phyloP scores from a whole-genome alignment of 1,284 basidiomycete species.

The Marasmius oreades region DNA sequence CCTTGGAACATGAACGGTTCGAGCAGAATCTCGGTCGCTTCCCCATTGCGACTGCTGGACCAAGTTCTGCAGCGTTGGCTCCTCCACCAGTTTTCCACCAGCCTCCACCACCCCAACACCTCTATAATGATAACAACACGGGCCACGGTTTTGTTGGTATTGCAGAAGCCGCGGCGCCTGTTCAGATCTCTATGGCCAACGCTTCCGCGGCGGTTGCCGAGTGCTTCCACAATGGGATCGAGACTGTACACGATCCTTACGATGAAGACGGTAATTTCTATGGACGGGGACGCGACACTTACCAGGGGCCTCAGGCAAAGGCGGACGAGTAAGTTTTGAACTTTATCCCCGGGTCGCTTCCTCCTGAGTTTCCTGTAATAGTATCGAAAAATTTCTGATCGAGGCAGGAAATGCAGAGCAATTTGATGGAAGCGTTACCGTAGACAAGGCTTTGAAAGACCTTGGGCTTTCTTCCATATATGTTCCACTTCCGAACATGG shows the following conservation, averaged over 20 bases:
- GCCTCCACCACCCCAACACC: too few relatives aligned
- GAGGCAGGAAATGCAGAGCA: constrained; percentile 51
- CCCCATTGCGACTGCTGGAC: neutral
- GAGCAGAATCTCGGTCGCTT: neutral
- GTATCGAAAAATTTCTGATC: constrained; percentile 52
- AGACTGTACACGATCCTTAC: constrained; percentile 23
- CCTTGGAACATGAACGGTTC: neutral
- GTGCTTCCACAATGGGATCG: constrained; percentile 7
- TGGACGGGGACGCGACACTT: constrained; percentile 42
- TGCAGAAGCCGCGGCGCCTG: neutral
- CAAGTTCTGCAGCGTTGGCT: neutral
- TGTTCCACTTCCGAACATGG: constrained; percentile 47
- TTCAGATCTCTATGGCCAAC: too few relatives aligned
- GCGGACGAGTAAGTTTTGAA: constrained; percentile 42
- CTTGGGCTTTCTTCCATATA: constrained; percentile 40
- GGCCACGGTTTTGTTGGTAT: neutral
- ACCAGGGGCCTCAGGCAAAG: constrained; percentile 40
- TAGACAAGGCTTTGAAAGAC: constrained; percentile 45
- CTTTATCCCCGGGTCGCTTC: constrained; percentile 3
- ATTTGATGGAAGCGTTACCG: constrained; percentile 51
- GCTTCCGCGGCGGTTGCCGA: neutral
- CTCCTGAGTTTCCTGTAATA: constrained; percentile 19
- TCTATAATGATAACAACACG: too few relatives aligned
- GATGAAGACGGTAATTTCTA: constrained; percentile 42
- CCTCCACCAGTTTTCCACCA: too few relatives aligned